Base-by-base conservation (phyloP, 2,329 filamentous ascomycete species). In the Cladosporium halotolerans region DNA sequence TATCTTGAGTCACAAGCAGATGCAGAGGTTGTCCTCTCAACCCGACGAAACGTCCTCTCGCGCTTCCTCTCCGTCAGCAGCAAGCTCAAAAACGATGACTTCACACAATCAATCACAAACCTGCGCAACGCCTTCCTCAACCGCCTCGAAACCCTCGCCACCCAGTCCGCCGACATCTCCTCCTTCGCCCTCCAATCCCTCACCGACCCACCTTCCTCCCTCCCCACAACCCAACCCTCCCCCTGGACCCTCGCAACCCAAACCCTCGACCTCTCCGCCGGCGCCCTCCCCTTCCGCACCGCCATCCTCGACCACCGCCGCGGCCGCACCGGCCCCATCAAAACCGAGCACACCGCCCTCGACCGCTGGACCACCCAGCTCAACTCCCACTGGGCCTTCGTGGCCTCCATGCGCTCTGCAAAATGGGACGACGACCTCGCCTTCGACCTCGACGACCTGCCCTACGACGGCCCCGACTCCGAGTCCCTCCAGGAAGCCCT, bases 341-440 rank as follows among this genome's bases (percentile, higher is more conserved):
- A 81, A 34, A 74, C 73, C 50, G 80, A 85, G 0, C 74, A 84
- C 1, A 73, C 78, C 10, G 75, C 78, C 43, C 93, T 93, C 64
- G 77, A 82, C 54, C 77, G 78, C 1, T 96, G 91, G 90, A 79
- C 83, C 43, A 75, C 76, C n/a, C 79, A 85, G 4, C 80, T 95
- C n/a, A 79, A 85, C 55, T 81, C 84, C 49, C 80, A 87, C 11
- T 78, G 78, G 41, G 73, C 75, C 14, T 76, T 85, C 3, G 79
- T 90, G 7, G 81, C 83, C 39, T 76, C 81, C 54, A 78, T 93
- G 61, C 80, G 76, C 56, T 79, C 80, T 44, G 82, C 85, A 59
- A 80, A 82, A 53, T 91, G 88, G 86, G 85, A 91, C 57, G 85
- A 88, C 52, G 85, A 88, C 56, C 77, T 84, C 28, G 72, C 75